These are phyloP conservation scores for Austroboletus eburneus DNA, from an alignment of 768 basidiomycete genomes.

Conservation along the genomic window DNA sequence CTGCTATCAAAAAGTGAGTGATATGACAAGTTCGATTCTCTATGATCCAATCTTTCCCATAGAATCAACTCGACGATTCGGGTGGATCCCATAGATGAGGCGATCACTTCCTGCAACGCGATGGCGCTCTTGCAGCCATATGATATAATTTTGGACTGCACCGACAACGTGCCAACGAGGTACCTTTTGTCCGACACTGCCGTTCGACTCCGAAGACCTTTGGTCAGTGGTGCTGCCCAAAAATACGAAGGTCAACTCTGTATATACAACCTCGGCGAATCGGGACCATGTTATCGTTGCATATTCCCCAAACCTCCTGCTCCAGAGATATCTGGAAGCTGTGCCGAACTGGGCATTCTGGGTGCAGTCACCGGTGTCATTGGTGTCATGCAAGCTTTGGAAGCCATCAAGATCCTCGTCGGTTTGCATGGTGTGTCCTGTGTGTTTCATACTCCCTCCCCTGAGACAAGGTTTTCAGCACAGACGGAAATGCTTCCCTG, in stretches of 20 bases:
- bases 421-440: conserved; percentile 55
- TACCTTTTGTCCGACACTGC: conserved; percentile 90
- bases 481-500: conserved; percentile 61
- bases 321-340: conserved; percentile 61
- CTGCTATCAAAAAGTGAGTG: conserved; percentile 59
- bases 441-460: background rate
- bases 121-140: conserved; percentile 55
- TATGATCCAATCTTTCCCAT: background rate
- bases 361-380: conserved; percentile 89
- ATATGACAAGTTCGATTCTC: background rate
- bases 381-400: conserved; percentile 85
- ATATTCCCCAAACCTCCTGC: conserved; percentile 81
- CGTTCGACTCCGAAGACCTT: conserved; percentile 68
- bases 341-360: conserved; percentile 85
- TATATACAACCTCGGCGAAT: conserved; percentile 61
- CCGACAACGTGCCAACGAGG: conserved; percentile 88
- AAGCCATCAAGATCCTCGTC: conserved; percentile 75
- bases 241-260: conserved; percentile 79
- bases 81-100: conserved; percentile 50
- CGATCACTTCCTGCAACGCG: conserved; percentile 63
- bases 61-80: conserved; percentile 75
- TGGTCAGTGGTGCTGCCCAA: conserved; percentile 92
- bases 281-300: conserved; percentile 92
- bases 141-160: conserved; percentile 87
- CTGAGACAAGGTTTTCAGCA: conserved; percentile 4